Percentiles rank a stretch among this genome's conserved stretches.
Evolutionary conservation across 805 yeast species (phyloP).

Genomic region (Starmerella ratchasimensis): DNA sequence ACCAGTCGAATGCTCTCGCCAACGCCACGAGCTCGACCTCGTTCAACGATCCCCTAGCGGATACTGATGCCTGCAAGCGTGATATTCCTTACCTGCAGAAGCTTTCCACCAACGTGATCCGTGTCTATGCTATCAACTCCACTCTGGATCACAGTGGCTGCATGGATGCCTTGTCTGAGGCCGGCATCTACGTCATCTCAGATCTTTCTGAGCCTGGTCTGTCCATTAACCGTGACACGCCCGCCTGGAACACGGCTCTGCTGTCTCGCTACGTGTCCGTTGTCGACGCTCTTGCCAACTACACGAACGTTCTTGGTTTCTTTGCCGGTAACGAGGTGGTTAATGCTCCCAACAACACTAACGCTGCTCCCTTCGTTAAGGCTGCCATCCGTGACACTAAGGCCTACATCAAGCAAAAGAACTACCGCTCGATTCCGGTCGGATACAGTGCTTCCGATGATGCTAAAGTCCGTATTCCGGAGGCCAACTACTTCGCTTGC

Average conservation of each 20-base stretch:
- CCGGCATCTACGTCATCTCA: slow-evolving; percentile 82
- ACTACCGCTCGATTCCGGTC: slow-evolving; percentile 72
- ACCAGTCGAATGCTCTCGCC: slow-evolving; percentile 52
- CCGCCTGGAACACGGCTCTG: slow-evolving; percentile 61
- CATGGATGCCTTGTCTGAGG: slow-evolving; percentile 59
- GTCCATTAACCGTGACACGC: slow-evolving; percentile 65
- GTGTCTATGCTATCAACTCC: slow-evolving; percentile 80
- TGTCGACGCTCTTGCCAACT: slow-evolving; percentile 63
- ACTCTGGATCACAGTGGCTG: slow-evolving; percentile 58
- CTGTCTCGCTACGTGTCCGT: slow-evolving; percentile 69
- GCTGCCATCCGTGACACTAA: slow-evolving; percentile 90
- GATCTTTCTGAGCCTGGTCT: slow-evolving; percentile 77
- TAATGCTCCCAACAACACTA: slow-evolving; percentile 66
- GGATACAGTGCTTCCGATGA: slow-evolving; percentile 93
- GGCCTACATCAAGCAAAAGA: slow-evolving; percentile 49
- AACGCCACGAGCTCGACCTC: slow-evolving; percentile 32
- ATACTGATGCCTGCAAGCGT: slow-evolving; percentile 53
- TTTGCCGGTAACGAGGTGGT: slow-evolving; percentile 97
- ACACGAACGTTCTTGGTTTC: slow-evolving; percentile 77
- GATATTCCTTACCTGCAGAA: slow-evolving; percentile 66
- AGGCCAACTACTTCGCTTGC: slow-evolving; percentile 80
- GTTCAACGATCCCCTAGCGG: slow-evolving; percentile 64
- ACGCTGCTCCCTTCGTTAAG: slow-evolving; percentile 86
- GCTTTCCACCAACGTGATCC: slow-evolving; percentile 59
- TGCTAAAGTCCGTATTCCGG: slow-evolving; percentile 55